Evolutionary conservation across 2,329 filamentous ascomycete genomes (phyloP).

Genomic region (Colletotrichum eleusines): DNA sequence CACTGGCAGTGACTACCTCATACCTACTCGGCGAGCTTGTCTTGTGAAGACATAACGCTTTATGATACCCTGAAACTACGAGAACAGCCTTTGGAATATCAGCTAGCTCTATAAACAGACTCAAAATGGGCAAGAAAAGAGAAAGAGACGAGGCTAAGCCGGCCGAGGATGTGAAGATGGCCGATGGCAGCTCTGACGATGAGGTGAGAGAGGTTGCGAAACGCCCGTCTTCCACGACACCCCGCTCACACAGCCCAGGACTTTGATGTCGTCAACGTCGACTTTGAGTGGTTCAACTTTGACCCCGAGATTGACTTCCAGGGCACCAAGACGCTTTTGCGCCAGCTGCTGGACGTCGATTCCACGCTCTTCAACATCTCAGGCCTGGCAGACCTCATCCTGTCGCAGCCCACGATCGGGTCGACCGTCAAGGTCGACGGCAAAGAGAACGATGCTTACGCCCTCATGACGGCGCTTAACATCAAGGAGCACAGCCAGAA

Average conservation of each 20-base stretch:
- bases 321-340: slow-evolving; percentile 88
- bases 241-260: slow-evolving; percentile 67
- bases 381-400: slow-evolving; percentile 84
- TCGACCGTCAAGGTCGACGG: slow-evolving; percentile 98
- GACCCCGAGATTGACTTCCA: slow-evolving; percentile 92
- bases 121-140: slow-evolving; percentile 63
- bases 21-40: slow-evolving; percentile 1
- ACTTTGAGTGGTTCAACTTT: slow-evolving; percentile 99
- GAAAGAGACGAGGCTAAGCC: slow-evolving; percentile 60
- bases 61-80: background rate
- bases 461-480: slow-evolving; percentile 90
- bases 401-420: slow-evolving; percentile 88
- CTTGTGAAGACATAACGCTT: background rate
- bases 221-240: slow-evolving; percentile 8
- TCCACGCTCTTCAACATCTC: slow-evolving; percentile 88
- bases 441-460: slow-evolving; percentile 91
- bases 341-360: slow-evolving; percentile 93
- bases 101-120: background rate
- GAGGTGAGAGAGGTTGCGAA: slow-evolving; percentile 56
- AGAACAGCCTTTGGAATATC: background rate
- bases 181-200: slow-evolving; percentile 65
- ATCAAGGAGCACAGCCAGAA: slow-evolving; percentile 82
- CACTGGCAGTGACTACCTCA: slow-evolving; percentile 23
- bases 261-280: slow-evolving; percentile 91
- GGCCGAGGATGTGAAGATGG: slow-evolving; percentile 62